phyloP scores from a whole-genome alignment of 805 yeast genomes.

The Metschnikowia cerradonensis region DNA sequence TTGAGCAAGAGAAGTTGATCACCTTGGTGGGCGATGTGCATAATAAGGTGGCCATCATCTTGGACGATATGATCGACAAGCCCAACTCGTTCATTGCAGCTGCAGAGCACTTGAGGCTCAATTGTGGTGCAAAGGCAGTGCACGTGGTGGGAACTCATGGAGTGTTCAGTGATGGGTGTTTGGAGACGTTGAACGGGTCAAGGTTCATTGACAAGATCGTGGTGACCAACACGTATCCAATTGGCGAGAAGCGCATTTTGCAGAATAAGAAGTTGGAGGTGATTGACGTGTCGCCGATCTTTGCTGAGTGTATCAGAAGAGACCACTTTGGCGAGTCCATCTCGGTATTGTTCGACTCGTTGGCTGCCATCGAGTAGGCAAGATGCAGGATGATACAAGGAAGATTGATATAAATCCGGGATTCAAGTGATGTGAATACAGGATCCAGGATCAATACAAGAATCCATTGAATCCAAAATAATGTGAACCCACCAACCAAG shows the following conservation, averaged over 20 bases:
- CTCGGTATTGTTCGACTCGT: slow-evolving; percentile 85
- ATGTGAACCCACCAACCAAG: no score
- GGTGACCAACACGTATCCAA: slow-evolving; percentile 95
- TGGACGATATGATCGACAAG: slow-evolving; percentile 97
- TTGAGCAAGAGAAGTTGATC: slow-evolving; percentile 76
- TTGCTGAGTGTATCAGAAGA: slow-evolving; percentile 97
- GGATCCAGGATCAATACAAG: no score
- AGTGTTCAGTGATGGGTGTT: slow-evolving; percentile 80
- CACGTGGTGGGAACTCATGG: slow-evolving; percentile 96
- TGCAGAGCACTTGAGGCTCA: slow-evolving; percentile 92
- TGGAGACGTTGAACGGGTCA: slow-evolving; percentile 72
- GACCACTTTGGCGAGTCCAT: slow-evolving; percentile 98
- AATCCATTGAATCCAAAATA: no score
- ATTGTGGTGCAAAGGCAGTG: slow-evolving; percentile 93
- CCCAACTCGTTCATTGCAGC: slow-evolving; percentile 94
- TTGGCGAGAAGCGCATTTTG: slow-evolving; percentile 55
- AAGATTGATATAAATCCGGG: no score
- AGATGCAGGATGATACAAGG: no score
- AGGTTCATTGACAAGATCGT: slow-evolving; percentile 86
- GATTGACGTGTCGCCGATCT: slow-evolving; percentile 90
- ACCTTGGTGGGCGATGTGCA: slow-evolving; percentile 96
- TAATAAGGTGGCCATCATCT: slow-evolving; percentile 84
- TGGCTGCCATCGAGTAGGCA: slow-evolving; percentile 50
- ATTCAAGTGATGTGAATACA: no score
- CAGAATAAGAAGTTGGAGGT: slow-evolving; percentile 65